Base-by-base conservation (phyloP, 257 asterid species). In the Jacaranda mimosifolia region DNA sequence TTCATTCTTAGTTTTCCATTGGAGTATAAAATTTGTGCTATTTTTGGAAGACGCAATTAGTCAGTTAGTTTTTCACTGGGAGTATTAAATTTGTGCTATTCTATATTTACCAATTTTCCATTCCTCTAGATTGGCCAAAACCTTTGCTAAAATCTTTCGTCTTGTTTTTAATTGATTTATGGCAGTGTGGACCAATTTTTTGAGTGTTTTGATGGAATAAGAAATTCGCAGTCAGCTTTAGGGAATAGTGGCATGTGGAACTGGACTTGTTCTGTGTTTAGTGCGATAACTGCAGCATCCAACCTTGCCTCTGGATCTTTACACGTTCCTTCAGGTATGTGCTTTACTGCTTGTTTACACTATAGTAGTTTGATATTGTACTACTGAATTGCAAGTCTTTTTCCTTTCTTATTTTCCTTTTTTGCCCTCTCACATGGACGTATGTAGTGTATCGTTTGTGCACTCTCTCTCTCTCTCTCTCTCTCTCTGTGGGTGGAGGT, bases 131-230 rank as follows among this genome's bases (percentile, higher is more conserved):
- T 49, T 69, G 48, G 70, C 63, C 72, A 43, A 52, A 14, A 72
- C 9, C 51, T 58, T 66, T 80, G 59, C 87, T 83, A 63, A 72
- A 68, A 38, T 63, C 26, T 75, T 79, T 60, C 59, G 6, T 77
- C 72, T 75, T 79, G 9, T 65, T 48, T 36, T 42, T 63, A 70
- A 73, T 82, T 63, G 65, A 79, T 49, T 14, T 9, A 75, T 83
- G 85, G 90, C 99, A 96, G 99, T 17, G 91, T 93, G 89, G 92
- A 96, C 86, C 99, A 96, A 85, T 96, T 96, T 80, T 96, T 96
- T 72, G 98, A 93, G 87, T 96, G 99, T 83, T 85, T 93, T 77
- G 99, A 96, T 87, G 99, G 88, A 43, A 85, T 96, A 48, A 89
- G 98, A 88, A 90, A 84, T 80, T 96, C 99, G 8, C 98, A 93